Evolutionary conservation across 2,329 filamentous ascomycete genomes (phyloP).

Genomic region (Aaosphaeria arxii): DNA sequence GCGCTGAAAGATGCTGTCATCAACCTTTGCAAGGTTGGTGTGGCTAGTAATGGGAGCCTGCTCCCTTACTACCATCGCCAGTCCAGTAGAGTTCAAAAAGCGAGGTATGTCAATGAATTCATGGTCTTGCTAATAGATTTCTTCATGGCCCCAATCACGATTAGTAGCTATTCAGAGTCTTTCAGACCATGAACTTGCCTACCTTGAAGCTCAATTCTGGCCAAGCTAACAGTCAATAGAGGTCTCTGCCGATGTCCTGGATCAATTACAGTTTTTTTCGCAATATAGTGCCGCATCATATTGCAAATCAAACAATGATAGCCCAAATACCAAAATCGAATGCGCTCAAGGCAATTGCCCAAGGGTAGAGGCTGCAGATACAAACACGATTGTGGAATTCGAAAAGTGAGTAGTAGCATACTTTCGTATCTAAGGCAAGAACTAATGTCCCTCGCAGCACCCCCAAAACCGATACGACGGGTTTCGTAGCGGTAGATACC

Average conservation of each 20-base stretch:
- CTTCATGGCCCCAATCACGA: background rate
- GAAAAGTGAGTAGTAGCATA: constrained; percentile 37
- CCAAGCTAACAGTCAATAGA: constrained; percentile 9
- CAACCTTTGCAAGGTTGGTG: no score
- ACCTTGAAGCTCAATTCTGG: no score
- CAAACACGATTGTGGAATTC: constrained; percentile 48
- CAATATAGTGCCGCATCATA: constrained; percentile 55
- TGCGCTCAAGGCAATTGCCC: constrained; percentile 49
- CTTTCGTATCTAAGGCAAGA: background rate
- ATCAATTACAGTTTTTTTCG: constrained; percentile 46
- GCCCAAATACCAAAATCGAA: constrained; percentile 40
- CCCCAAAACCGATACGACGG: constrained; percentile 42
- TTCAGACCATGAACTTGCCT: no score
- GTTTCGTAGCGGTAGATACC: constrained; percentile 46
- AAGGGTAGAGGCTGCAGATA: constrained; percentile 45
- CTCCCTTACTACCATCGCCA: background rate
- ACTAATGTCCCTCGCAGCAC: constrained; percentile 13
- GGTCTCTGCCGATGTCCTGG: constrained; percentile 40
- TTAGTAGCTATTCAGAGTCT: no score
- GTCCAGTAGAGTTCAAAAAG: background rate
- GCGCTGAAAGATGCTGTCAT: no score
- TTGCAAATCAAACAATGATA: constrained; percentile 49
- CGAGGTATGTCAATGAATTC: background rate
- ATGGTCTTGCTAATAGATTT: background rate
- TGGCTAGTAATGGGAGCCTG: background rate